Evolutionary conservation across 176 grass and related monocot species (phyloP), one percentile per base, ranked within the genome.

Genomic region (Poa pratensis): DNA sequence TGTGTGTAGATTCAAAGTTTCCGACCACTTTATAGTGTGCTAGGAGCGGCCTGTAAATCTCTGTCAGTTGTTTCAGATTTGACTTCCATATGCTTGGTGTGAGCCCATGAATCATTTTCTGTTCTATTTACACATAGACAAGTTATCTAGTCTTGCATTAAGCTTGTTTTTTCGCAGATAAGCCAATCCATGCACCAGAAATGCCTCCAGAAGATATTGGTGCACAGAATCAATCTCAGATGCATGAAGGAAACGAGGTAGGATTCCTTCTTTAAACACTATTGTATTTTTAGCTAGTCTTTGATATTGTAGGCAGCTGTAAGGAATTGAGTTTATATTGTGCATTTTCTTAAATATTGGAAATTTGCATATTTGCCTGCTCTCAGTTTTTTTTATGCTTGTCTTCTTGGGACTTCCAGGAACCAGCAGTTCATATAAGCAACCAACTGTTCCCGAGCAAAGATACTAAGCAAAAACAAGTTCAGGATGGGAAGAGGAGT

Each of bases 181-280:
- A 69, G 12, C 69, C 77, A 50, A 75, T 61, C 63, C 66, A 79
- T 82, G 55, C 82, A 39, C 51, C 17, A 17, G 82, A 89, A 49
- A 58, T 79, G 57, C 73, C 76, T 69, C 23, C 35, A 37, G 68
- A 68, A 68, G 73, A 70, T 88, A 84, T 69, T 73, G 58, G 43
- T 61, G 27, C 66, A 82, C 55, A 75, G 10, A 79, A 82, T 82
- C 66, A 67, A 69, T 65, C 72, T 88, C 64, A 78, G 54, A 42
- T 62, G 35, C 50, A 65, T 63, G 73, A 60, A 63, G 85, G 75
- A 55, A 82, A 73, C 51, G 75, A 87, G 88, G 91, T 90, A 75
- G 43, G 53, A 20, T 87, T 90, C n/a, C 58, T 86, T 82, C 23
- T 8, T 65, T 66, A 72, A 51, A 72, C 4, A 23, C 24, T 39